Base-by-base conservation (phyloP, 2,329 filamentous ascomycete genomes). In the Exserohilum rostratum region DNA sequence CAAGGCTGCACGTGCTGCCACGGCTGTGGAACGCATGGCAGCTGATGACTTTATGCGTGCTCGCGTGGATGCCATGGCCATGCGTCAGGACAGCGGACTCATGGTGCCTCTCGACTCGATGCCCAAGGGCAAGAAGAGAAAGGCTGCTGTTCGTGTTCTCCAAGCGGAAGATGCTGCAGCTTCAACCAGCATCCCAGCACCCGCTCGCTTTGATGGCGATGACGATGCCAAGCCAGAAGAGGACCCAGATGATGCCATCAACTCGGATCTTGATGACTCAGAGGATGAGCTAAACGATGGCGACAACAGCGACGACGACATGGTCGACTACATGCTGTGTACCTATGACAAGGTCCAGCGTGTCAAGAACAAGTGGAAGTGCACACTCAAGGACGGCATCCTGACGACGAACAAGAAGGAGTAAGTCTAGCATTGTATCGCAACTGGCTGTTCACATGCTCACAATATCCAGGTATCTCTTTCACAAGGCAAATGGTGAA, bases 281-380 rank as follows among this genome's bases (percentile, higher is more conserved):
- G 93, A 98, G 59, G 95, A 98, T 57, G 87, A 91, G 10, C 78
- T 86, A 46, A 62, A 90, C 27, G 91, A 95, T 20, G 90, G 93
- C 20, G 91, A 95, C 30, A 93, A 95, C 46, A 90, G 92, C 12
- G 91, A 96, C 56, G 93, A 96, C 38, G 85, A 87, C 31, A 85
- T 90, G 62, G 88, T 89, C 1, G 90, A 96, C 66, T 93, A 96
- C 72, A 98, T 99, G 90, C 87, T 99, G 35, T 99, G 95, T 81
- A 97, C 96, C 74, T 99, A 99, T 74, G 95, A 99, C 81, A 99
- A 99, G 81, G 95, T 99, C 9, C 93, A 98, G 78, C 85, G 95
- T 43, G 95, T 98, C 69, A 99, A 99, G 87, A 99, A 98, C 80
- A 99, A 73, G 69, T 79, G 90, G 90, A 99, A 99, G 90, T 99